These are phyloP conservation scores for Globisporangium sylvaticum DNA, from an alignment of 352 stramenopile species.

Conservation along the genomic window DNA sequence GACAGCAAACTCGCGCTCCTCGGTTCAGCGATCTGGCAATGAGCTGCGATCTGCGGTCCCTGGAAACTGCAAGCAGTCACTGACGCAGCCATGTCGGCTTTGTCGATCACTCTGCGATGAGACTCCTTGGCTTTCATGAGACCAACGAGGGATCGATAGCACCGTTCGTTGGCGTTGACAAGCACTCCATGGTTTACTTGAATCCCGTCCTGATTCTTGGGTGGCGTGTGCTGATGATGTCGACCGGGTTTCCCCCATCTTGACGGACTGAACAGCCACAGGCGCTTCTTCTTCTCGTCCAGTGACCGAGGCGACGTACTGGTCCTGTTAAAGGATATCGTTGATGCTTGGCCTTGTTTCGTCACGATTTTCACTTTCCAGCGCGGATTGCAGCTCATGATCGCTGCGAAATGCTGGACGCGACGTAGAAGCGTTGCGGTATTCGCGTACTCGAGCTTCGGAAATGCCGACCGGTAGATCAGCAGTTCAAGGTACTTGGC, in stretches of 20 bases:
- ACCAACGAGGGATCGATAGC: conserved; percentile 14
- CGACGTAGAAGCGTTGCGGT: conserved; percentile 16
- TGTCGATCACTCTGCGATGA: not conserved
- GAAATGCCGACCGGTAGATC: conserved; percentile 22
- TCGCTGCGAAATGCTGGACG: conserved; percentile 22
- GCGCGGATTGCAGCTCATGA: conserved; percentile 19
- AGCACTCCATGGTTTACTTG: conserved; percentile 11
- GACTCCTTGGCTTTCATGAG: not conserved
- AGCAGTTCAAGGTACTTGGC: conserved; percentile 23
- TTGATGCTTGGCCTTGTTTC: conserved; percentile 5
- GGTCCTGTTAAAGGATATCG: not conserved
- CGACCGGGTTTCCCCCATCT: conserved; percentile 9
- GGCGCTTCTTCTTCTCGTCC: conserved; percentile 11
- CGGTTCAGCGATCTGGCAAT: not conserved
- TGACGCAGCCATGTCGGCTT: not conserved
- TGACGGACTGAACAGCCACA: conserved; percentile 23
- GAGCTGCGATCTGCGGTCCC: not conserved
- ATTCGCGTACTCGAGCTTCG: conserved; percentile 17
- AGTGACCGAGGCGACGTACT: not conserved
- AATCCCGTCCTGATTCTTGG: not conserved
- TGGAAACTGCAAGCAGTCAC: not conserved
- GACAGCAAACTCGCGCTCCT: not conserved
- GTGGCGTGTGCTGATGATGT: not conserved
- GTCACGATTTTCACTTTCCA: conserved; percentile 20
- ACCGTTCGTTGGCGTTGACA: conserved; percentile 20